Conservation (phyloP, 225 moss, liverwort and hornwort genomes). For the Sphagnum contortum region DNA sequence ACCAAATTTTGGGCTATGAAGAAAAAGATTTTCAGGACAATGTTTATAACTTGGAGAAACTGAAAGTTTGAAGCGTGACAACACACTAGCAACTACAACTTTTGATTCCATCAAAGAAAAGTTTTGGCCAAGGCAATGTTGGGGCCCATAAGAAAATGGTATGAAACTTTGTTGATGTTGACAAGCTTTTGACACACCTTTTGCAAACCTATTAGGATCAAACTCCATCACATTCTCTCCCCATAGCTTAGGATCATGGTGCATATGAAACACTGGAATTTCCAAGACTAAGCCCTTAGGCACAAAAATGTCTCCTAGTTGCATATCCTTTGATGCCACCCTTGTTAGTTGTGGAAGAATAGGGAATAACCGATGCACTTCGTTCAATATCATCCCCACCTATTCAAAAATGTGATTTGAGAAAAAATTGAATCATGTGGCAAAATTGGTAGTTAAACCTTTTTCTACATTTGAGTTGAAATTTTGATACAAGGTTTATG, state of each 20-base stretch:
- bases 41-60: too few species aligned
- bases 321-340: constrained; percentile 11
- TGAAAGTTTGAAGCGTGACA: constrained; percentile 9
- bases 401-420: constrained; percentile 1
- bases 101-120: constrained; percentile 35
- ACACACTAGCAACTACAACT: constrained; percentile 15
- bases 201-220: constrained; percentile 26
- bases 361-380: constrained; percentile 27
- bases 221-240: constrained; percentile 21
- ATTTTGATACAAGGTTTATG: too few species aligned
- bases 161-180: not conserved
- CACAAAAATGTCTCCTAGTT: constrained; percentile 18
- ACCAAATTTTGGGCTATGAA: too few species aligned
- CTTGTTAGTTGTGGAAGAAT: constrained; percentile 14
- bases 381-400: constrained; percentile 38
- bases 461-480: too few species aligned
- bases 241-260: constrained; percentile 24
- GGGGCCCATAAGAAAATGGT: constrained; percentile 34
- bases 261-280: constrained; percentile 20
- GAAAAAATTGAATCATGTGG: too few species aligned
- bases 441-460: too few species aligned
- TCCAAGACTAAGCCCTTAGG: constrained; percentile 22
- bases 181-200: constrained; percentile 9
- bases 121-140: constrained; percentile 23
- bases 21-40: too few species aligned